Conservation (phyloP, 2,329 filamentous ascomycete genomes). For the Pezicula carpinea region DNA sequence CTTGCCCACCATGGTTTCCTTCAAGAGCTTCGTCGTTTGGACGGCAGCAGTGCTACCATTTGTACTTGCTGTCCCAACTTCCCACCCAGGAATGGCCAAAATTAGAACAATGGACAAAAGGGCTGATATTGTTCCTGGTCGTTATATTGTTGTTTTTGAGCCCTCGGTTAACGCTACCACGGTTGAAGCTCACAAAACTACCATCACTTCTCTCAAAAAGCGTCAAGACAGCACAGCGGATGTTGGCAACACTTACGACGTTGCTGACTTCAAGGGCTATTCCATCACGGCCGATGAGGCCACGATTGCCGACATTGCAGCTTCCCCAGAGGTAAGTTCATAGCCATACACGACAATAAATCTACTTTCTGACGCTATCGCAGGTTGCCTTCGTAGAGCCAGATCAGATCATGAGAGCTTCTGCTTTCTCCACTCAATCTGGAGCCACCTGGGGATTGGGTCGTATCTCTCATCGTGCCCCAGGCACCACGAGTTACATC, state of each 20-base stretch:
- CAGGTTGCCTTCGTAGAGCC: slow-evolving; percentile 6
- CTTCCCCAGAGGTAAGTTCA: slow-evolving; percentile 3
- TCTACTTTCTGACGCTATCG: neutral
- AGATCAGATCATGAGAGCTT: slow-evolving; percentile 19
- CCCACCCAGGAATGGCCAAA: slow-evolving; percentile 38
- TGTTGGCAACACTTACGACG: slow-evolving; percentile 1
- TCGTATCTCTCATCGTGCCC: slow-evolving; percentile 16
- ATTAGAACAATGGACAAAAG: slow-evolving; percentile 44
- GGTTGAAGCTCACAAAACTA: slow-evolving; percentile 43
- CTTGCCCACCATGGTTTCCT: neutral
- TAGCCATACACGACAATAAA: too few relatives aligned
- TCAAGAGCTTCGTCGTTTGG: neutral
- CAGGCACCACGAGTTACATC: slow-evolving; percentile 14
- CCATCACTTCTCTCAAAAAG: slow-evolving; percentile 46
- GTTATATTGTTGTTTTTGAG: slow-evolving; percentile 60
- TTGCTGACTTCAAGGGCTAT: slow-evolving; percentile 6
- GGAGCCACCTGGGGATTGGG: slow-evolving; percentile 17
- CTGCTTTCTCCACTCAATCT: slow-evolving; percentile 9
- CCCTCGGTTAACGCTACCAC: slow-evolving; percentile 40
- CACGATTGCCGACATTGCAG: slow-evolving; percentile 5
- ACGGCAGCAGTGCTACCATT: slow-evolving; percentile 5
- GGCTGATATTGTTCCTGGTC: neutral
- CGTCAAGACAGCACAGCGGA: slow-evolving; percentile 37
- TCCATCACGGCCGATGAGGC: slow-evolving; percentile 3
- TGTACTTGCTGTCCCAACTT: slow-evolving; percentile 7